phyloP scores from a whole-genome alignment of 1,284 basidiomycete genomes.

The Ceratobasidium sp. region DNA sequence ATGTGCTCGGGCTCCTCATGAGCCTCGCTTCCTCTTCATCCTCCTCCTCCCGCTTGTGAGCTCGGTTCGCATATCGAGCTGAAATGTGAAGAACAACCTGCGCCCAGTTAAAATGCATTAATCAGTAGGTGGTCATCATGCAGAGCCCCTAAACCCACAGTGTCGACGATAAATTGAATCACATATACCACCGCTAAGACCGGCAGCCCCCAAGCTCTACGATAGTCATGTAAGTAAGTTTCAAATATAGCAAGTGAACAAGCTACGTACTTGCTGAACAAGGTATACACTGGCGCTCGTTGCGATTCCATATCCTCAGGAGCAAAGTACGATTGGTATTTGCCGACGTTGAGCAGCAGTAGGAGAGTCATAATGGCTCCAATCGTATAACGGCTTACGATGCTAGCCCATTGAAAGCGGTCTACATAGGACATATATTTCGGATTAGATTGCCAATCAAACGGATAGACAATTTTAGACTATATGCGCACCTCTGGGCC shows the following conservation, averaged over 20 bases:
- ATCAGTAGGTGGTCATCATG: too few relatives aligned
- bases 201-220: constrained; percentile 23
- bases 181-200: constrained; percentile 25
- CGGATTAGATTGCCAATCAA: background rate
- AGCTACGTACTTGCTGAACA: constrained; percentile 8
- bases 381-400: constrained; percentile 27
- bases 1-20: too few relatives aligned
- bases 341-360: constrained; percentile 29
- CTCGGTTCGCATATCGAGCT: too few relatives aligned
- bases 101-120: too few relatives aligned
- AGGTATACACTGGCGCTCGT: background rate
- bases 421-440: constrained; percentile 4
- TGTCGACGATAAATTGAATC: constrained; percentile 34
- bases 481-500: constrained; percentile 27
- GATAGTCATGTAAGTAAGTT: too few relatives aligned
- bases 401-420: constrained; percentile 30
- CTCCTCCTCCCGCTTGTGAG: too few relatives aligned
- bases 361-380: constrained; percentile 4
- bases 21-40: too few relatives aligned
- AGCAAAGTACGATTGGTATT: background rate
- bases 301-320: background rate
- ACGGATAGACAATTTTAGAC: too few relatives aligned
- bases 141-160: constrained; percentile 14
- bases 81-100: too few relatives aligned
- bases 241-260: background rate